Evolutionary conservation across 106 monocot species (phyloP).

Genomic region (Acorus gramineus): DNA sequence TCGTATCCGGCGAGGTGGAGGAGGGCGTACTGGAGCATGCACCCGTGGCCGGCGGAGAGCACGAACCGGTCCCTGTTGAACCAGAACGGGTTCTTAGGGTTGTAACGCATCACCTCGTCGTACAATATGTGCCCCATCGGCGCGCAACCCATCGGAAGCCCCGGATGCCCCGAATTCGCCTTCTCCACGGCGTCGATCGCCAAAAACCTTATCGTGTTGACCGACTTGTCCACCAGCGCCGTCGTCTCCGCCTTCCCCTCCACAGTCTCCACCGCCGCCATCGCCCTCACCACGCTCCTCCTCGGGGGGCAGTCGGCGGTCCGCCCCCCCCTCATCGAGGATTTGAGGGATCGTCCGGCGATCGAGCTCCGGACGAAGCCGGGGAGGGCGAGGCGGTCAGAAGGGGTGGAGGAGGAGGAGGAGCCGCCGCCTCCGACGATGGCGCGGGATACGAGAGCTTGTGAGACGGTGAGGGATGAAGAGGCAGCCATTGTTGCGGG

Average conservation of each 20-base stretch:
- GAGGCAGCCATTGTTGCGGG: conserved; percentile 32
- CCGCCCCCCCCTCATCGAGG: conserved; percentile 1
- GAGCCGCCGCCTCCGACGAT: conserved; percentile 10
- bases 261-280: conserved; percentile 61
- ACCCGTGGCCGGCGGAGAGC: conserved; percentile 92
- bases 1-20: conserved; percentile 94
- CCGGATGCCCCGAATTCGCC: conserved; percentile 96
- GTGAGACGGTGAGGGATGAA: conserved; percentile 34
- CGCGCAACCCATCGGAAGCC: conserved; percentile 93
- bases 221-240: conserved; percentile 72
- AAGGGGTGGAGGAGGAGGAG: conserved; percentile 2
- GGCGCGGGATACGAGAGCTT: conserved; percentile 30
- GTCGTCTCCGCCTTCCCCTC: conserved; percentile 26
- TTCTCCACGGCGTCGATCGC: conserved; percentile 92
- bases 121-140: conserved; percentile 88
- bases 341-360: conserved; percentile 26
- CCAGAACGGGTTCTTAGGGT: conserved; percentile 96
- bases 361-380: conserved; percentile 27
- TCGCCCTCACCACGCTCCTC: background rate
- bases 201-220: conserved; percentile 88
- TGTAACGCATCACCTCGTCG: conserved; percentile 94
- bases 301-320: background rate
- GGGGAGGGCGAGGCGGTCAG: conserved; percentile 17
- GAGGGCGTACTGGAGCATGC: conserved; percentile 95
- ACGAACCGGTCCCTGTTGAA: conserved; percentile 94